Evolutionary conservation across 2,329 filamentous ascomycete species (phyloP).

Genomic region (Aaosphaeria arxii): DNA sequence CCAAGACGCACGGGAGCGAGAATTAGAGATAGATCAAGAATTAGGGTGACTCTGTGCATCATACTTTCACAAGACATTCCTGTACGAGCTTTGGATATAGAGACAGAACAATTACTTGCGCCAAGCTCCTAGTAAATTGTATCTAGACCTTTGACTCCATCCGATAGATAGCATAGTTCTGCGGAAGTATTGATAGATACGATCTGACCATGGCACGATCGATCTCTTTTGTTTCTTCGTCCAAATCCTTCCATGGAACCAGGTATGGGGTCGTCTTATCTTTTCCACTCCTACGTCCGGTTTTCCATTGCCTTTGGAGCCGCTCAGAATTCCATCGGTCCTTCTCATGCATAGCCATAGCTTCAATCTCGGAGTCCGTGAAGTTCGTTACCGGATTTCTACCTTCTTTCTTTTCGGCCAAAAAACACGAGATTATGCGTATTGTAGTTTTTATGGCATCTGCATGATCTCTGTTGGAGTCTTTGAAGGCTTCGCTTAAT

Average conservation of each 20-base stretch:
- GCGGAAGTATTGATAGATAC: neutral
- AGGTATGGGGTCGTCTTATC: constrained; percentile 33
- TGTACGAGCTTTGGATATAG: neutral
- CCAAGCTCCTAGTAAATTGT: neutral
- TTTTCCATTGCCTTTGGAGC: constrained; percentile 32
- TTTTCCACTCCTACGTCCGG: constrained; percentile 26
- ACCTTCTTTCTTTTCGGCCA: constrained; percentile 24
- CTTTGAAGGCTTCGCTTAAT: constrained; percentile 27
- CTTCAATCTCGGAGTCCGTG: constrained; percentile 23
- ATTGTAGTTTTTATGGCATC: constrained; percentile 36
- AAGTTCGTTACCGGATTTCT: constrained; percentile 19
- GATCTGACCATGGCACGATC: constrained; percentile 32
- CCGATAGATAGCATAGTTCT: constrained; percentile 1
- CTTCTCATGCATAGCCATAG: constrained; percentile 34
- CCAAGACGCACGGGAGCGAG: neutral
- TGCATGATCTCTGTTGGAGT: constrained; percentile 32
- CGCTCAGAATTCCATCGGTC: constrained; percentile 35
- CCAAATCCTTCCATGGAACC: constrained; percentile 32
- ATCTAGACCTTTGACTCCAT: neutral
- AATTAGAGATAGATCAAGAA: neutral
- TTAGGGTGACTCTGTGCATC: neutral
- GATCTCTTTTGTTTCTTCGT: constrained; percentile 32
- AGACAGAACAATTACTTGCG: neutral
- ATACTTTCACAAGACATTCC: neutral
- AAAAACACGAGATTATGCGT: constrained; percentile 31